Percentiles rank a stretch among this genome's conserved stretches.
phyloP scores from a whole-genome alignment of 257 asterid genomes.

The Voacanga thouarsii region DNA sequence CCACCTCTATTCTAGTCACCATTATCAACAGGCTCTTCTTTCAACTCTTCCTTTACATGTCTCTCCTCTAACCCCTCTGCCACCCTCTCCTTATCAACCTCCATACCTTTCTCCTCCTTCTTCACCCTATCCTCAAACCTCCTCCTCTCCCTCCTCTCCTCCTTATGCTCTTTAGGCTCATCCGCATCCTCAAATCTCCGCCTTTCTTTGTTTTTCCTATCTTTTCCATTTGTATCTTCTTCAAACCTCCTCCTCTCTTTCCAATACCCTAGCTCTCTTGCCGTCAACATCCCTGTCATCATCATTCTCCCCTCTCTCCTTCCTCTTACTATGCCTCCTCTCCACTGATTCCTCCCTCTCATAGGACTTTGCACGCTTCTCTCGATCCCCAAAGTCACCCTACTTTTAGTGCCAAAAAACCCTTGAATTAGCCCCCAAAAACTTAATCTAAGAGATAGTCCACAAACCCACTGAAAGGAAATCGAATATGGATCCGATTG shows the following conservation, averaged over 20 bases:
- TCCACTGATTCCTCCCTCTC: conserved; percentile 61
- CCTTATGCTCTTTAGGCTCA: conserved; percentile 19
- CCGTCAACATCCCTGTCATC: conserved; percentile 35
- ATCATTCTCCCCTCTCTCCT: conserved; percentile 63
- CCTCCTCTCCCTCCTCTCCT: conserved; percentile 53
- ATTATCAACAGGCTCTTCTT: conserved; percentile 25
- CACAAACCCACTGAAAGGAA: too few relatives aligned
- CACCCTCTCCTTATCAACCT: conserved; percentile 23
- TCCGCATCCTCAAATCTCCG: conserved; percentile 24
- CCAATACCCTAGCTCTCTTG: conserved; percentile 64
- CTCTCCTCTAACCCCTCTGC: conserved; percentile 20
- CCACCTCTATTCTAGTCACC: conserved; percentile 28
- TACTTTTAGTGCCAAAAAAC: too few relatives aligned
- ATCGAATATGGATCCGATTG: too few relatives aligned
- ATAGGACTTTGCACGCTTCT: conserved; percentile 6
- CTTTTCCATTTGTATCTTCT: conserved; percentile 31
- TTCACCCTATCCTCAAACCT: conserved; percentile 54
- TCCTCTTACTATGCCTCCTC: conserved; percentile 58
- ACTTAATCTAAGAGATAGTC: too few relatives aligned
- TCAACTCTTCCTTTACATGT: conserved; percentile 31
- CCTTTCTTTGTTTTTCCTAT: conserved; percentile 21
- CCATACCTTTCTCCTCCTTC: conserved; percentile 35
- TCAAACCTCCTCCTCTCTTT: conserved; percentile 38
- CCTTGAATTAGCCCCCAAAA: too few relatives aligned
- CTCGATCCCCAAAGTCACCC: too few relatives aligned